Percentiles rank a stretch among this genome's conserved stretches.
Conservation (phyloP, 345 rosid genomes). For the Streptanthus diversifolius region DNA sequence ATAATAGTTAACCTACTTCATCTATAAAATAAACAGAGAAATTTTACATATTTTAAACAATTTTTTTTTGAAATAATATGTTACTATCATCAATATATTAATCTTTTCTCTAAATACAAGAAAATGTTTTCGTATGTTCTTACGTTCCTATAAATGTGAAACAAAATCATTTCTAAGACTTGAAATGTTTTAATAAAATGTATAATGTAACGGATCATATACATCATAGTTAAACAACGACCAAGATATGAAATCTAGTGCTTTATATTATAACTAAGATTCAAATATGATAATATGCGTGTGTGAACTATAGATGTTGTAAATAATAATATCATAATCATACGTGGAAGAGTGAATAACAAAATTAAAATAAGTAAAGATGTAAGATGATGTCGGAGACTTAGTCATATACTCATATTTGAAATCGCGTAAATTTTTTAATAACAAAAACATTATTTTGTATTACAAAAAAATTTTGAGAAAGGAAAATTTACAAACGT, state of each 20-base stretch:
- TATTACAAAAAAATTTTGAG: background rate
- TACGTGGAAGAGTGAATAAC: background rate
- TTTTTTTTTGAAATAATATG: background rate
- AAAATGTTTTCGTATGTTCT: background rate
- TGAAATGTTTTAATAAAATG: background rate
- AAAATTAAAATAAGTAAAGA: background rate
- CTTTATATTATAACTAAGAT: background rate
- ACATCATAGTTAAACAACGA: background rate
- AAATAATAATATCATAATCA: background rate
- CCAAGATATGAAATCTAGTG: background rate
- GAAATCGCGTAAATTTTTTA: background rate
- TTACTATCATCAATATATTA: background rate
- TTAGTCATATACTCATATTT: background rate
- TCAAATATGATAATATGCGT: background rate
- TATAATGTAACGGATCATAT: background rate
- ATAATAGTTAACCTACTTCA: background rate
- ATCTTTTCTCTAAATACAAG: background rate
- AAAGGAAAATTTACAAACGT: background rate
- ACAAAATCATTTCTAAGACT: background rate
- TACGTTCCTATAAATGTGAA: background rate
- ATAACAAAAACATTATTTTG: too few species aligned
- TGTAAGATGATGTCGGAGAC: slow-evolving; percentile 10
- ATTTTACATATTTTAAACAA: background rate
- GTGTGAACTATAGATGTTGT: background rate
- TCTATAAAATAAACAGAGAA: background rate